Conservation (phyloP, 495 filamentous ascomycete species). For the Podospora pseudoanserina region DNA sequence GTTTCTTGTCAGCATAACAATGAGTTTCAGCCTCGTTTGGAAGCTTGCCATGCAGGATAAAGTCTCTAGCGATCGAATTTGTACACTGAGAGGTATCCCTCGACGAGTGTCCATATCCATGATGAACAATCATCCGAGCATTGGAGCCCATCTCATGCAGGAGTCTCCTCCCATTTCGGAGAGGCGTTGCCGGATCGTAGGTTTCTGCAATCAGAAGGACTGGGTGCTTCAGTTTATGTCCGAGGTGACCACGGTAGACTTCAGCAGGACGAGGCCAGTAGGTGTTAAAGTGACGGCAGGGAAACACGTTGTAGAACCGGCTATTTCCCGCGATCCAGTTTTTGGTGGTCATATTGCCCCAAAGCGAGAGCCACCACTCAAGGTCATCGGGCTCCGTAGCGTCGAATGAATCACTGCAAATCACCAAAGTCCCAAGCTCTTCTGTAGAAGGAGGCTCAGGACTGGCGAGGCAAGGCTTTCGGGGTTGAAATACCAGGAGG, state of each 20-base stretch:
- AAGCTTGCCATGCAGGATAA: conserved; percentile 36
- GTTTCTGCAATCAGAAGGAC: conserved; percentile 46
- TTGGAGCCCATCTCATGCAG: conserved; percentile 43
- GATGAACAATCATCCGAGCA: conserved; percentile 43
- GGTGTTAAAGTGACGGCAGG: conserved; percentile 39
- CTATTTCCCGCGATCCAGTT: conserved; percentile 46
- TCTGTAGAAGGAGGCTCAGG: conserved; percentile 25
- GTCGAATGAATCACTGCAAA: conserved; percentile 45
- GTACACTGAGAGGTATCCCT: conserved; percentile 43
- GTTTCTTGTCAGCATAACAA: conserved; percentile 45
- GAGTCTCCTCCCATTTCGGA: conserved; percentile 43
- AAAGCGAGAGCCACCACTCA: conserved; percentile 42
- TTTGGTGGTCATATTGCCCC: conserved; percentile 42
- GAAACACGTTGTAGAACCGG: conserved; percentile 40
- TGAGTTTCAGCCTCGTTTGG: conserved; percentile 37
- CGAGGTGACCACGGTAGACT: conserved; percentile 43
- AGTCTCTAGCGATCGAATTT: conserved; percentile 35
- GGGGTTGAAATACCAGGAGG: conserved; percentile 40
- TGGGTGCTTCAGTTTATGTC: conserved; percentile 39
- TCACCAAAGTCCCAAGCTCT: conserved; percentile 39
- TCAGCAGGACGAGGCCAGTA: conserved; percentile 45
- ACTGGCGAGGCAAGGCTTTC: conserved; percentile 27
- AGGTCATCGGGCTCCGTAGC: conserved; percentile 38
- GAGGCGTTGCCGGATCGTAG: conserved; percentile 47
- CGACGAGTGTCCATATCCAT: conserved; percentile 47